Evolutionary conservation across 129 eudicot species (phyloP).

Genomic region (Lactuca saligna): DNA sequence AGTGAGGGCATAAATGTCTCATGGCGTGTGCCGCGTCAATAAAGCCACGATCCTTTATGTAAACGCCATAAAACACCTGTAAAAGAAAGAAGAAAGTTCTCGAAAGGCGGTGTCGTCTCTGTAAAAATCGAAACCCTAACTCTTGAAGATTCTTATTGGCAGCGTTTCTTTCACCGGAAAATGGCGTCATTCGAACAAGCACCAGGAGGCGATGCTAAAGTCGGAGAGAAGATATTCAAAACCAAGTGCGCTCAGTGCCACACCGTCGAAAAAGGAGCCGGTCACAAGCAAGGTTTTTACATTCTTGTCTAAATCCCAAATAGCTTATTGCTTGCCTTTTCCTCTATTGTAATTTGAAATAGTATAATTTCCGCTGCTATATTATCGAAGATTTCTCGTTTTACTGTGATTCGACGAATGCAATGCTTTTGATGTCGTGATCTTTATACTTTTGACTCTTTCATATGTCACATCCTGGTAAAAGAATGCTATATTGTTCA

Average conservation of each 20-base stretch:
- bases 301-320: background rate
- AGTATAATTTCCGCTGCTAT: background rate
- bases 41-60: conserved; percentile 18
- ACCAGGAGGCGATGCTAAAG: conserved; percentile 55
- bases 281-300: conserved; percentile 75
- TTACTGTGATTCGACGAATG: background rate
- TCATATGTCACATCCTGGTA: background rate
- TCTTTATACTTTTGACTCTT: background rate
- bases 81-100: background rate
- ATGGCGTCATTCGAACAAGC: conserved; percentile 83
- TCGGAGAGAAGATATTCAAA: conserved; percentile 79
- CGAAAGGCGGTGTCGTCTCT: background rate
- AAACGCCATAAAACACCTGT: background rate
- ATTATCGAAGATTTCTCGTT: background rate
- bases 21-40: conserved; percentile 7
- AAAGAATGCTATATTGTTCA: background rate
- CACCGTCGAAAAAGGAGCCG: conserved; percentile 82
- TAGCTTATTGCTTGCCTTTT: background rate
- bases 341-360: background rate
- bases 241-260: conserved; percentile 89
- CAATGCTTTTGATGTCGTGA: background rate
- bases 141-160: background rate
- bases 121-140: background rate
- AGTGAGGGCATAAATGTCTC: background rate
- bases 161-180: conserved; percentile 16